Conservation (phyloP, 495 filamentous ascomycete genomes). For the Lichenothelia convexa region DNA sequence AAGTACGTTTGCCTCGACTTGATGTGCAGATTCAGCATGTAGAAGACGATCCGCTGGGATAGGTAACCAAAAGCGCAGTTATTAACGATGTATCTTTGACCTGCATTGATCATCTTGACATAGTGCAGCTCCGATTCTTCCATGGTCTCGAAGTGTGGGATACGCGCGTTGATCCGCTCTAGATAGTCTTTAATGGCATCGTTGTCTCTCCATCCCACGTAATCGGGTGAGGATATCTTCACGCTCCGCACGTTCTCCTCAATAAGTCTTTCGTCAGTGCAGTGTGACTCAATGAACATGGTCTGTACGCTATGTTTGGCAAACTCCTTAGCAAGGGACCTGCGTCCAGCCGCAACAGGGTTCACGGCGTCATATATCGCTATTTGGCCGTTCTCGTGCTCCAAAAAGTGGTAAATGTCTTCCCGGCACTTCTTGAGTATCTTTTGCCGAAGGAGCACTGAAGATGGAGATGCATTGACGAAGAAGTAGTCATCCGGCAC, state of each 20-base stretch:
- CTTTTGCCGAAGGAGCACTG: slow-evolving; percentile 80
- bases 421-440: slow-evolving; percentile 95
- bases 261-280: slow-evolving; percentile 81
- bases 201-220: slow-evolving; percentile 73
- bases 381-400: slow-evolving; percentile 93
- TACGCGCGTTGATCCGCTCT: slow-evolving; percentile 69
- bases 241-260: slow-evolving; percentile 94
- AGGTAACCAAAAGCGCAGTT: slow-evolving; percentile 92
- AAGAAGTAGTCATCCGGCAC: slow-evolving; percentile 97
- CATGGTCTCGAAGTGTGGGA: slow-evolving; percentile 95
- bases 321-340: slow-evolving; percentile 85
- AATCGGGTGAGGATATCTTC: slow-evolving; percentile 98
- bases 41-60: slow-evolving; percentile 92
- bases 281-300: slow-evolving; percentile 89
- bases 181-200: slow-evolving; percentile 87
- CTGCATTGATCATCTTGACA: slow-evolving; percentile 99
- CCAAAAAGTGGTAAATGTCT: slow-evolving; percentile 89
- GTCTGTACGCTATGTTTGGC: slow-evolving; percentile 90
- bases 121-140: slow-evolving; percentile 83
- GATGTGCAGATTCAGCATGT: slow-evolving; percentile 91
- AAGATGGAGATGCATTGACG: slow-evolving; percentile 75
- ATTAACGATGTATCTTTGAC: slow-evolving; percentile 80
- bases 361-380: slow-evolving; percentile 99
- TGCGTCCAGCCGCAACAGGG: slow-evolving; percentile 63
- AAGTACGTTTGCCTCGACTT: slow-evolving; percentile 90